Base-by-base conservation (phyloP, 371 early-diverging fungal genomes). In the Apophysomyces ossiformis region DNA sequence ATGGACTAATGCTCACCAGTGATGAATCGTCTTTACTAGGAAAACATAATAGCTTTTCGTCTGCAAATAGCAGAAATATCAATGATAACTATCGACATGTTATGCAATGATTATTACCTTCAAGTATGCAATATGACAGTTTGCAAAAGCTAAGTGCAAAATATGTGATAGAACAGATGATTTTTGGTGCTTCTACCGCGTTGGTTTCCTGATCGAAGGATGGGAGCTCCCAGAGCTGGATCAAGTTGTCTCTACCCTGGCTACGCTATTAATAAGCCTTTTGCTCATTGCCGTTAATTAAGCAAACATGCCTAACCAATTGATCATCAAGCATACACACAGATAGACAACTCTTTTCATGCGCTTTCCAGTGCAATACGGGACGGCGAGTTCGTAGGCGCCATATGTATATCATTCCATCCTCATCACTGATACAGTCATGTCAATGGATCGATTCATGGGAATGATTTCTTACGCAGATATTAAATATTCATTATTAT, bases 171-270 rank as follows among this genome's bases (percentile, higher is more conserved):
- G 78, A 67, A 7, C 60, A 64, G 21, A 65, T 35, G 13, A 66
- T 54, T 16, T 45, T 63, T 32, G 74, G 67, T 37, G 41, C 54
- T 61, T 54, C 15, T 18, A 11, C 39, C 32, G 58, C 18, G 9
- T 46, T 36, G n/a, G 43, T 47, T 65, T 62, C 59, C 32, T 65
- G 60, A 15, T 66, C 54, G 9, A 50, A 21, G 16, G 16, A 43
- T 5, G 39, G 46, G 6, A 80, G 58, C 63, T 78, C 60, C 85
- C 85, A 85, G 13, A 81, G 62, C 65, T 83, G 70, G 26, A 85
- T 75, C 44, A 44, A 61, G 64, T 81, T 76, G 68, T 85, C 85
- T 72, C 85, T 67, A 6, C 85, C 83, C 44, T 85, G 83, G 61
- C 85, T 85, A 64, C 43, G 18, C 57, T 12, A 45, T 9, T 41